Conservation (phyloP, 352 stramenopile genomes). For the Globisporangium middletonii region DNA sequence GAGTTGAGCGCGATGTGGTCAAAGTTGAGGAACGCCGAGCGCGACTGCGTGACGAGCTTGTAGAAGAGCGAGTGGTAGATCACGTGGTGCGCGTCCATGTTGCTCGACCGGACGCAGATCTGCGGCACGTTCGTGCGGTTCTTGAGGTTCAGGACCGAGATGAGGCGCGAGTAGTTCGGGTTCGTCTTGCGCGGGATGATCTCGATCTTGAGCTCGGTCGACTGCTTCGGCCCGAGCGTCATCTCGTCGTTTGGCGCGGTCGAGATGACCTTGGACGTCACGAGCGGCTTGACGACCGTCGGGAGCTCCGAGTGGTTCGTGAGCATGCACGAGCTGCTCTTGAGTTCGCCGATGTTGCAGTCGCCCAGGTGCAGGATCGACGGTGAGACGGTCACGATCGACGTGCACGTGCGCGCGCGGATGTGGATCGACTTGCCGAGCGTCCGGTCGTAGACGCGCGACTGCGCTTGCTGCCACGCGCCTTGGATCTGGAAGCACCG, state of each 20-base stretch:
- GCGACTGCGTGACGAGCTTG: slow-evolving; percentile 81
- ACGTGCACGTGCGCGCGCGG: slow-evolving; percentile 81
- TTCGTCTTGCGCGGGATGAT: slow-evolving; percentile 89
- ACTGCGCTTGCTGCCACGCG: slow-evolving; percentile 81
- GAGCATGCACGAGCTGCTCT: slow-evolving; percentile 80
- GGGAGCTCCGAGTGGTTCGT: slow-evolving; percentile 88
- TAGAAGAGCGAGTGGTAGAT: slow-evolving; percentile 91
- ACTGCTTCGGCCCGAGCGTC: slow-evolving; percentile 81
- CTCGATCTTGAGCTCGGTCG: slow-evolving; percentile 83
- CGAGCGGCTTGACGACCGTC: slow-evolving; percentile 79
- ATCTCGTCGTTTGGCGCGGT: slow-evolving; percentile 87
- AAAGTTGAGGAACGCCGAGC: slow-evolving; percentile 85
- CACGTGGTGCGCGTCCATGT: slow-evolving; percentile 89
- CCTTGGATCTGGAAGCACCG: slow-evolving; percentile 84
- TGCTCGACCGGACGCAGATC: slow-evolving; percentile 85
- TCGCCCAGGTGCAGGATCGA: slow-evolving; percentile 83
- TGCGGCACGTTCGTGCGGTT: slow-evolving; percentile 84
- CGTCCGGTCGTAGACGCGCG: slow-evolving; percentile 79
- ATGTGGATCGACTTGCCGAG: slow-evolving; percentile 85
- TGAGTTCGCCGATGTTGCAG: slow-evolving; percentile 88
- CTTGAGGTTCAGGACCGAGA: slow-evolving; percentile 84
- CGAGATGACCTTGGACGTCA: slow-evolving; percentile 88
- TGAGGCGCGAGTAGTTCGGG: slow-evolving; percentile 82
- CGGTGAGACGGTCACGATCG: slow-evolving; percentile 78
- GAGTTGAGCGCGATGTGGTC: slow-evolving; percentile 84